A percentile compares a stretch with the other conserved stretches of the same genome.
These are phyloP conservation scores for Haberlea rhodopensis DNA, from an alignment of 257 asterid genomes.

Conservation along the genomic window DNA sequence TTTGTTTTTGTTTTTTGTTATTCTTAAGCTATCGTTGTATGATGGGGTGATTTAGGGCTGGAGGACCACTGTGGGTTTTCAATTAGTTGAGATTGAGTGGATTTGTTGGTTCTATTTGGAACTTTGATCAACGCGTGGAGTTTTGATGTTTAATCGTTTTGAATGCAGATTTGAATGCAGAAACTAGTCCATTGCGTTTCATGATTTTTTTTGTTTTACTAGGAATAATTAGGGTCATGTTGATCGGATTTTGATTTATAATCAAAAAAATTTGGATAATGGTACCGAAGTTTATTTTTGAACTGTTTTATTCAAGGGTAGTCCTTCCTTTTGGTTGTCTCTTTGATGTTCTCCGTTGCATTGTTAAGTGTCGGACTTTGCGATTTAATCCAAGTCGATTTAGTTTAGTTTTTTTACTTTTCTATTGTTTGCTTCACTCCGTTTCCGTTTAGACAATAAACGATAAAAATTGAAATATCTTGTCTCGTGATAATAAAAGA, in stretches of 20 bases:
- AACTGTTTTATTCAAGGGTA: neutral
- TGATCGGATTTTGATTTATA: constrained; percentile 21
- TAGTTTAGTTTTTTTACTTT: too few species aligned
- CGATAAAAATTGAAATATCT: constrained; percentile 2
- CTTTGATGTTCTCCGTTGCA: neutral
- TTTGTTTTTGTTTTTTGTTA: constrained; percentile 3
- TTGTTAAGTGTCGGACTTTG: neutral
- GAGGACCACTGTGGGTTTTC: constrained; percentile 6
- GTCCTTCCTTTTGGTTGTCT: constrained; percentile 8
- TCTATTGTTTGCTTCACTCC: neutral
- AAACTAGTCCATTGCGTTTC: constrained; percentile 16
- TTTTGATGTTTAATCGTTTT: constrained; percentile 25
- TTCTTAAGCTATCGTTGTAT: constrained; percentile 24
- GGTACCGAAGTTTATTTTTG: neutral
- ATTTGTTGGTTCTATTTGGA: constrained; percentile 20
- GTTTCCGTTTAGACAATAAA: neutral
- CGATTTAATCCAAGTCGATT: neutral
- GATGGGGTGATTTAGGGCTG: constrained; percentile 26
- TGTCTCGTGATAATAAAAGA: constrained; percentile 8
- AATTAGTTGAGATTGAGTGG: constrained; percentile 1
- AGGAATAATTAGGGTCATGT: constrained; percentile 19
- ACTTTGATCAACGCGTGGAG: constrained; percentile 11
- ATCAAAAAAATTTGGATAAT: neutral
- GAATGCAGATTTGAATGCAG: too few species aligned
- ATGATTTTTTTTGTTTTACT: constrained; percentile 15